A percentile compares a stretch with the other conserved stretches of the same genome.
Conservation (phyloP, 352 stramenopile genomes). For the Pythium rhizo-oryzae region DNA sequence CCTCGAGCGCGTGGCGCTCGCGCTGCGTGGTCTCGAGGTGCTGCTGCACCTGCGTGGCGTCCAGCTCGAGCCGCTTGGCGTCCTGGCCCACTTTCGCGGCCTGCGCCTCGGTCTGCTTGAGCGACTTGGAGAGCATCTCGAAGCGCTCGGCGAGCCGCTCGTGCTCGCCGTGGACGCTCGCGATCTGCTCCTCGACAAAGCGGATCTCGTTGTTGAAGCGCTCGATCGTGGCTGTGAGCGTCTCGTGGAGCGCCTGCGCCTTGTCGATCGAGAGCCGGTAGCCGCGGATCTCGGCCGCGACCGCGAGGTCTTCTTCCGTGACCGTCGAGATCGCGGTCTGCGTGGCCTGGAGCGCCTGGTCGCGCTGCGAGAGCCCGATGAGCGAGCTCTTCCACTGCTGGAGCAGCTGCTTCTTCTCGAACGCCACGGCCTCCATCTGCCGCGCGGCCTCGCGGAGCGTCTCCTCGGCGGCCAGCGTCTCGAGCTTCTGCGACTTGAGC, state of each 20-base stretch:
- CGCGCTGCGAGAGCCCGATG: conserved; percentile 88
- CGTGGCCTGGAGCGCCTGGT: conserved; percentile 93
- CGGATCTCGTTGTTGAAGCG: conserved; percentile 83
- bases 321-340: conserved; percentile 78
- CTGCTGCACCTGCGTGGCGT: conserved; percentile 65
- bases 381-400: conserved; percentile 95
- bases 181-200: conserved; percentile 75
- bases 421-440: conserved; percentile 93
- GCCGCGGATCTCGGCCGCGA: conserved; percentile 87
- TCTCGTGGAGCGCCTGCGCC: conserved; percentile 84
- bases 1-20: conserved; percentile 89
- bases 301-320: conserved; percentile 82
- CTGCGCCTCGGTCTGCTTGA: conserved; percentile 88
- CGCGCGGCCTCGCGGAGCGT: conserved; percentile 86
- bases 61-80: conserved; percentile 71
- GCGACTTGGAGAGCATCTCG: conserved; percentile 86
- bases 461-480: conserved; percentile 85
- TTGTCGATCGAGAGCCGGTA: conserved; percentile 87
- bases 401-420: conserved; percentile 96
- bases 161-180: conserved; percentile 58
- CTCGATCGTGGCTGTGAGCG: conserved; percentile 78
- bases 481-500: conserved; percentile 80
- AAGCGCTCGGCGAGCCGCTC: conserved; percentile 82
- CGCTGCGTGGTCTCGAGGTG: conserved; percentile 87
- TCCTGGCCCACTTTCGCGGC: conserved; percentile 60